A percentile compares a stretch with the other conserved stretches of the same genome.
These are phyloP conservation scores for Prunus davidiana DNA, from an alignment of 306 rosid genomes.

Conservation along the genomic window DNA sequence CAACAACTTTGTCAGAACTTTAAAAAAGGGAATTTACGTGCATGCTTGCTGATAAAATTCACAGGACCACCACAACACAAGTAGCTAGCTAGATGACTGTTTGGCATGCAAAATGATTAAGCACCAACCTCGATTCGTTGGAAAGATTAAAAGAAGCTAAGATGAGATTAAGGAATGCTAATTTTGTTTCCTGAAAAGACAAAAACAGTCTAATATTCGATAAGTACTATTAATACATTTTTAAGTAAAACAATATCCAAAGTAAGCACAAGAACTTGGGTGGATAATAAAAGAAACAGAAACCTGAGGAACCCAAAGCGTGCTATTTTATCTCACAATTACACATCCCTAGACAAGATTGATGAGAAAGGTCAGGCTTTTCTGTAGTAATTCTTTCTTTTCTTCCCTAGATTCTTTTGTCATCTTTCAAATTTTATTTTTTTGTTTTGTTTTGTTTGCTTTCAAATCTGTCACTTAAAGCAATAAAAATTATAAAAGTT, in stretches of 20 bases:
- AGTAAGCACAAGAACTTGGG: constrained; percentile 36
- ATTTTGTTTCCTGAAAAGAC: not conserved
- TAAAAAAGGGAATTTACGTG: not conserved
- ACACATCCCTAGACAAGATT: constrained; percentile 57
- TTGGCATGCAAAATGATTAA: not conserved
- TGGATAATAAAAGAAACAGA: constrained; percentile 53
- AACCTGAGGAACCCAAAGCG: constrained; percentile 67
- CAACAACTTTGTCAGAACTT: not conserved
- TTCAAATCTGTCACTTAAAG: constrained; percentile 8
- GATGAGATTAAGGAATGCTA: not conserved
- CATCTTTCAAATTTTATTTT: constrained; percentile 15
- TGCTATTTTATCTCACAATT: constrained; percentile 36
- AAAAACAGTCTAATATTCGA: not conserved
- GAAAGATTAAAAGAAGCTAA: not conserved
- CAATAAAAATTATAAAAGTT: constrained; percentile 5
- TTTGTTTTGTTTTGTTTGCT: not conserved
- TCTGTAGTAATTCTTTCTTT: constrained; percentile 18
- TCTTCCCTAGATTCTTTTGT: constrained; percentile 34
- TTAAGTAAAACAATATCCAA: constrained; percentile 5
- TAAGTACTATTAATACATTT: not conserved
- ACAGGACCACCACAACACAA: not conserved
- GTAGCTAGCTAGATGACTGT: not conserved
- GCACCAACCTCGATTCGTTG: not conserved
- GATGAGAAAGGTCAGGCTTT: constrained; percentile 62
- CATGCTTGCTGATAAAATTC: not conserved